Base-by-base conservation (phyloP, 1,139 yeast genomes). In the Eremothecium sinecaudum region DNA sequence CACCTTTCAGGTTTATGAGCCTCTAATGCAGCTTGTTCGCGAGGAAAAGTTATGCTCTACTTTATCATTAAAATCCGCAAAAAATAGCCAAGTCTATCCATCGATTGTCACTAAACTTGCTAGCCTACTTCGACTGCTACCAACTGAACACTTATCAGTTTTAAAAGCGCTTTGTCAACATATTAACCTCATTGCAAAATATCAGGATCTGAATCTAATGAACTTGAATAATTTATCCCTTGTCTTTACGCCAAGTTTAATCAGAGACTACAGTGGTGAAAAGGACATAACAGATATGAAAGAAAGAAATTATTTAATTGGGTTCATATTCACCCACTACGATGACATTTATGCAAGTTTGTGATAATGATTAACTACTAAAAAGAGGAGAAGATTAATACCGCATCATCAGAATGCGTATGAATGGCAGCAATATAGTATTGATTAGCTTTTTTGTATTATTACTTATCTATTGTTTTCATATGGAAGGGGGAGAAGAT, bases 171-270 rank as follows among this genome's bases (percentile, higher is more conserved):
- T 90, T 24, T 64, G 81, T 37, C 63, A 64, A 37, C 98, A 90
- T 61, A 64, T 90, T 44, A 64, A 69, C 30, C 61, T 69, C 41
- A 72, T 82, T 19, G 68, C 69, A 34, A 57, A 63, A 6, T 62
- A 65, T 51, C 64, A 70, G 27, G 56, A 59, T 12, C 54, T 61
- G 25, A 82, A 80, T 50, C 66, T 82, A 55, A 90, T 90, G 99
- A 82, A 73, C 20, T 64, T 72, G 45, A 75, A 77, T 55, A 86
- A 92, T 50, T 60, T 92, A 38, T 80, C 95, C 1, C 90, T 92
- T 33, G 95, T 90, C 12, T 90, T 90, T 66, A 95, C 97, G 0
- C 98, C 99, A 2, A 86, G 97, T 3, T 63, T 90, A 34, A 81
- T 86, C 0, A 67, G 96, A 40, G 95, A 86, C 47, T 65, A 68